Percentiles rank a stretch among this genome's conserved stretches.
These are phyloP conservation scores for Lantana camara DNA, from an alignment of 257 asterid species.

Conservation along the genomic window DNA sequence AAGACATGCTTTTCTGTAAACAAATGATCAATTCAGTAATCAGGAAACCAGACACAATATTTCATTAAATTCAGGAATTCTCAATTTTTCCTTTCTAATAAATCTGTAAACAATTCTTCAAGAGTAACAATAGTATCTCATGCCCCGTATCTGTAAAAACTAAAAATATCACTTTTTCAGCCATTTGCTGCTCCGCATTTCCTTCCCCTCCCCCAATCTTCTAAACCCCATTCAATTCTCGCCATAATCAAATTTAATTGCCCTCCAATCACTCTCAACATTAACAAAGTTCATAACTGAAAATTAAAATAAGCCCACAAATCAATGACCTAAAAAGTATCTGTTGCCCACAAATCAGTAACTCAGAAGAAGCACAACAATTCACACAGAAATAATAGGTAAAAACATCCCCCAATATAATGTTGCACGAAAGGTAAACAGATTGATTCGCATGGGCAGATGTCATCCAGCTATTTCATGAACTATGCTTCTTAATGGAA, in stretches of 20 bases:
- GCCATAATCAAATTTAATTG: constrained; percentile 10
- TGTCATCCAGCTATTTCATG: constrained; percentile 11
- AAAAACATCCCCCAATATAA: constrained; percentile 1
- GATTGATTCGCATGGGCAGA: neutral
- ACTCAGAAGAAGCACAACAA: constrained; percentile 14
- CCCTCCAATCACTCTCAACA: constrained; percentile 17
- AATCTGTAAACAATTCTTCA: neutral
- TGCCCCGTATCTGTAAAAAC: neutral
- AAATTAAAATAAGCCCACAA: neutral
- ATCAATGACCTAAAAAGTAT: neutral
- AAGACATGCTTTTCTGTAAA: too few species aligned
- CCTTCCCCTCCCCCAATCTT: constrained; percentile 4
- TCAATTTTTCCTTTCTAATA: neutral
- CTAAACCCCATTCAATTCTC: constrained; percentile 9
- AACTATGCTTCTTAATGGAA: constrained; percentile 15
- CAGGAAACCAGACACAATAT: neutral
- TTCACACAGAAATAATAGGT: neutral
- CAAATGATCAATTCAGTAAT: too few species aligned
- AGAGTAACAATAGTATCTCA: neutral
- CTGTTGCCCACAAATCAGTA: neutral
- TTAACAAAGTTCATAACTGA: constrained; percentile 22
- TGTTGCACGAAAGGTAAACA: neutral
- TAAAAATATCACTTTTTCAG: constrained; percentile 3
- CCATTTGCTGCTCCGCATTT: constrained; percentile 12
- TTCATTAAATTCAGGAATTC: neutral